phyloP scores from a whole-genome alignment of 352 stramenopile genomes.

The Globisporangium uncinulatum region DNA sequence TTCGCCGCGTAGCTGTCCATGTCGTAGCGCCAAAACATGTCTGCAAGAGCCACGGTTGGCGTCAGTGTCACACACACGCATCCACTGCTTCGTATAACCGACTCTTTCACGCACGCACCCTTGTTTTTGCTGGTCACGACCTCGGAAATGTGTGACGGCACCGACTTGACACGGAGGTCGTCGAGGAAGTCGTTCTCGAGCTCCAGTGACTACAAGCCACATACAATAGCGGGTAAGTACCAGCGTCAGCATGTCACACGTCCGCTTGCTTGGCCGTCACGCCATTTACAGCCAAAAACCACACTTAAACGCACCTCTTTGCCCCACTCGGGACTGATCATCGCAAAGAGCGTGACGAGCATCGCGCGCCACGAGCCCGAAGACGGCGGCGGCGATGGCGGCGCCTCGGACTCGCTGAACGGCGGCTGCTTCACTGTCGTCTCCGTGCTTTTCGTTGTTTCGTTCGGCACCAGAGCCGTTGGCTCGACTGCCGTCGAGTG shows the following conservation, averaged over 20 bases:
- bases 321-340: constrained; percentile 49
- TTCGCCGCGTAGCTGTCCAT: constrained; percentile 71
- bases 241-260: background rate
- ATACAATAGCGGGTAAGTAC: background rate
- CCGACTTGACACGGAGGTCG: constrained; percentile 38
- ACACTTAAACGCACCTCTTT: constrained; percentile 26
- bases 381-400: constrained; percentile 8
- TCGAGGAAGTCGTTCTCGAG: constrained; percentile 35
- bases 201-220: constrained; percentile 17
- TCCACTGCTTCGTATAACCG: too few relatives aligned
- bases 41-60: constrained; percentile 1
- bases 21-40: constrained; percentile 58
- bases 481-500: too few relatives aligned
- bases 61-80: background rate
- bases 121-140: constrained; percentile 31
- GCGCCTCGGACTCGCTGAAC: background rate
- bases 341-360: constrained; percentile 50
- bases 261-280: background rate
- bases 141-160: constrained; percentile 47
- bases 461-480: background rate
- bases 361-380: constrained; percentile 44
- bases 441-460: background rate
- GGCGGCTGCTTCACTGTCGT: background rate
- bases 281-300: background rate
- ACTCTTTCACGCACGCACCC: constrained; percentile 5